phyloP scores from a whole-genome alignment of 1,139 yeast species.

The Debaryomyces subglobosus region DNA sequence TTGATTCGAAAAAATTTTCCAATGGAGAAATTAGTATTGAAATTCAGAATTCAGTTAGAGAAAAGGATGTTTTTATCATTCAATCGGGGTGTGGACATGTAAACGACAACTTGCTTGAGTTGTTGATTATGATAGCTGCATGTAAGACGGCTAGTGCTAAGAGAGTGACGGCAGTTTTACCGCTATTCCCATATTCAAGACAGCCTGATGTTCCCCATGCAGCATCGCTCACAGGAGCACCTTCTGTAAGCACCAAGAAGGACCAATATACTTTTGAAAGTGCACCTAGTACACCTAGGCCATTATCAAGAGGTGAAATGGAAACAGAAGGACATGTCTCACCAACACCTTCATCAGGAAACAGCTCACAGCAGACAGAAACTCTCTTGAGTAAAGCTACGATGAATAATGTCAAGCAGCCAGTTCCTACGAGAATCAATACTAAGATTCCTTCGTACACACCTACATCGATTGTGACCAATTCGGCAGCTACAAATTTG shows the following conservation, averaged over 20 bases:
- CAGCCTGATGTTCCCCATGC: slow-evolving; percentile 96
- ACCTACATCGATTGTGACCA: slow-evolving; percentile 36
- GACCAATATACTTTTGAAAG: slow-evolving; percentile 60
- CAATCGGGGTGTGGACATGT: slow-evolving; percentile 87
- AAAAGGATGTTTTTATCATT: slow-evolving; percentile 86
- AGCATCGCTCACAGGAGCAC: slow-evolving; percentile 60
- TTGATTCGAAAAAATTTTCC: slow-evolving; percentile 58
- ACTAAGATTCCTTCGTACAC: slow-evolving; percentile 15
- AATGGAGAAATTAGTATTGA: slow-evolving; percentile 93
- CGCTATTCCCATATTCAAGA: slow-evolving; percentile 92
- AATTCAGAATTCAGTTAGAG: slow-evolving; percentile 83
- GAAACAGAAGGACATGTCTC: slow-evolving; percentile 5
- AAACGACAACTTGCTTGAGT: slow-evolving; percentile 87
- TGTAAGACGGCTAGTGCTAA: slow-evolving; percentile 95
- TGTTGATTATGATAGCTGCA: slow-evolving; percentile 86
- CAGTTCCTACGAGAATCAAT: slow-evolving; percentile 12
- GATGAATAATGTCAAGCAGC: slow-evolving; percentile 17
- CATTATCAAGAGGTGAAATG: slow-evolving; percentile 29
- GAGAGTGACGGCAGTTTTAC: slow-evolving; percentile 91
- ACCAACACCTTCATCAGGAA: slow-evolving; percentile 19
- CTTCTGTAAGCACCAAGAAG: slow-evolving; percentile 43
- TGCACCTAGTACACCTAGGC: slow-evolving; percentile 63
- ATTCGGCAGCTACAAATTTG: slow-evolving; percentile 32
- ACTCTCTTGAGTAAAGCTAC: slow-evolving; percentile 15
- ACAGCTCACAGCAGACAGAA: slow-evolving; percentile 2